phyloP scores from a whole-genome alignment of 2,329 filamentous ascomycete species.

The Hymenotorrendiella dingleyae region DNA sequence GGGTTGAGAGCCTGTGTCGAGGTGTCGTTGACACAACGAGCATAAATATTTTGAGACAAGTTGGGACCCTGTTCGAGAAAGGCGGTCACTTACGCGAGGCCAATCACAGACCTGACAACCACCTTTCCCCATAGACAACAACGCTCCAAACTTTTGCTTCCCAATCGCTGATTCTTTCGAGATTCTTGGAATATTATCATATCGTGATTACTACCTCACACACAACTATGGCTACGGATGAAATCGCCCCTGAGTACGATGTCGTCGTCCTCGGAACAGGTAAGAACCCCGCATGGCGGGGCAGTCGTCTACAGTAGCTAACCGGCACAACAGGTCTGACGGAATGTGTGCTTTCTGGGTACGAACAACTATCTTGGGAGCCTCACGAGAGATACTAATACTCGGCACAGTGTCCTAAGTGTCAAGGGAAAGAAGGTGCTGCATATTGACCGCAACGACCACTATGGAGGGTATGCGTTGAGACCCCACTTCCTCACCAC shows the following conservation, averaged over 20 bases:
- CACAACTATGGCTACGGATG: constrained; percentile 66
- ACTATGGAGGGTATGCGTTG: constrained; percentile 84
- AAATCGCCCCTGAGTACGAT: constrained; percentile 98
- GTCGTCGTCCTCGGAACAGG: constrained; percentile 97
- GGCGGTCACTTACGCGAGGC: constrained; percentile 24
- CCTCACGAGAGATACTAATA: constrained; percentile 16
- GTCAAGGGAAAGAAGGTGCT: constrained; percentile 99
- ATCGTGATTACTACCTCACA: not conserved
- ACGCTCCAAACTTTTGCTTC: constrained; percentile 13
- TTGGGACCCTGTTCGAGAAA: constrained; percentile 7
- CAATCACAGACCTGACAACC: constrained; percentile 21
- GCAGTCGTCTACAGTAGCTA: constrained; percentile 24
- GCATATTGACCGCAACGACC: constrained; percentile 96
- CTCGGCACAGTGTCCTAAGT: constrained; percentile 68
- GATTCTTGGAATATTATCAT: not conserved
- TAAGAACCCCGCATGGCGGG: constrained; percentile 46
- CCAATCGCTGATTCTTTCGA: constrained; percentile 19
- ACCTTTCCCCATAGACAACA: constrained; percentile 8
- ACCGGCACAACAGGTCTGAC: constrained; percentile 68
- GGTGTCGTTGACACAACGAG: constrained; percentile 1
- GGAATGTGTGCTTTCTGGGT: constrained; percentile 98
- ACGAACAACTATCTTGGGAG: constrained; percentile 29
- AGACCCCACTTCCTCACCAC: constrained; percentile 8
- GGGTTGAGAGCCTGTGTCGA: not conserved
- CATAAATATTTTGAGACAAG: constrained; percentile 23